Conservation (phyloP, 441 rosid genomes). For the Erodium chrysanthum region DNA sequence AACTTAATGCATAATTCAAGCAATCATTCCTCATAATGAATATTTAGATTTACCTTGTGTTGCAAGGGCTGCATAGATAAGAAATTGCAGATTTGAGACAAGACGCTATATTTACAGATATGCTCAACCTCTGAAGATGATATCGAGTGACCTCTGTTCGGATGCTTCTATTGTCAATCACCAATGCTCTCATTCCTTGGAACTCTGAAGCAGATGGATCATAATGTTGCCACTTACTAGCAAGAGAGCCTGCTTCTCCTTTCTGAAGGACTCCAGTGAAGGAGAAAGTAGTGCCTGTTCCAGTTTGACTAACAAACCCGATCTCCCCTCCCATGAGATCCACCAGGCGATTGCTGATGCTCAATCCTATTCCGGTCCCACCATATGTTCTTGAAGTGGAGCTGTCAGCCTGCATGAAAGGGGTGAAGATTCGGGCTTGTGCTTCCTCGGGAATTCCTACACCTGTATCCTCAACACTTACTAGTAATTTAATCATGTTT, state of each 20-base stretch:
- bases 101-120: constrained; percentile 36
- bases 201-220: constrained; percentile 40
- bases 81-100: constrained; percentile 40
- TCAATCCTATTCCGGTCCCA: constrained; percentile 92
- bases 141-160: constrained; percentile 77
- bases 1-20: background rate
- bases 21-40: background rate
- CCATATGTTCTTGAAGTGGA: constrained; percentile 93
- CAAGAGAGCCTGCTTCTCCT: constrained; percentile 37
- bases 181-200: constrained; percentile 54
- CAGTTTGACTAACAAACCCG: constrained; percentile 71
- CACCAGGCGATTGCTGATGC: constrained; percentile 81
- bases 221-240: constrained; percentile 37
- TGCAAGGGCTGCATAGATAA: constrained; percentile 25
- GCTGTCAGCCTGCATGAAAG: constrained; percentile 96
- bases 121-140: constrained; percentile 68
- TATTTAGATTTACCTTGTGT: constrained; percentile 32
- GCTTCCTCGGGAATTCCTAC: constrained; percentile 74
- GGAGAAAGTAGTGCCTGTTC: constrained; percentile 75
- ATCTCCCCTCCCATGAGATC: constrained; percentile 93
- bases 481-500: constrained; percentile 47
- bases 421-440: constrained; percentile 73
- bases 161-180: constrained; percentile 59
- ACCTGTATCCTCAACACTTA: constrained; percentile 92
- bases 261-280: constrained; percentile 59